Evolutionary conservation across 371 early-diverging fungal species (phyloP).

Genomic region (Phascolomyces articulosus): DNA sequence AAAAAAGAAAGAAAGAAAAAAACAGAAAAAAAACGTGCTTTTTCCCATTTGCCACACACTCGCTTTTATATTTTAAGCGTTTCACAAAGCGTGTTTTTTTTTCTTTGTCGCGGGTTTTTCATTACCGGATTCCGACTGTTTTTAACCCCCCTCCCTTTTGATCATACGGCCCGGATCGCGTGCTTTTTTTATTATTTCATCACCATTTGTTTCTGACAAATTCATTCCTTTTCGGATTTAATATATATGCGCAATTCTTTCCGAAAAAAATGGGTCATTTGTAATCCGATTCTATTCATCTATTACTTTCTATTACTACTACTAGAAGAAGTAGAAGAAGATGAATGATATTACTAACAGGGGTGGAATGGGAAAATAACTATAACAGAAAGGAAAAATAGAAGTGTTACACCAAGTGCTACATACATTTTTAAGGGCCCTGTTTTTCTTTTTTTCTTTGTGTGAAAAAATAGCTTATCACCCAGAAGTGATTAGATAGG

Average conservation of each 20-base stretch:
- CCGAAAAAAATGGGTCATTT: no score
- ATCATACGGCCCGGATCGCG: constrained; percentile 4
- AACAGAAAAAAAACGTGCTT: neutral
- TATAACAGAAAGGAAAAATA: neutral
- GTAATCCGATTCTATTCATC: no score
- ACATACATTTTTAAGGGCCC: no score
- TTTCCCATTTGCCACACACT: neutral
- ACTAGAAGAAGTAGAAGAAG: no score
- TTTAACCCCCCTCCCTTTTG: neutral
- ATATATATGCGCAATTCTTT: neutral
- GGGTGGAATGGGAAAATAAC: neutral
- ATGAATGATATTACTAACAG: no score
- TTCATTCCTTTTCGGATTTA: neutral
- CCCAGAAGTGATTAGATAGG: no score
- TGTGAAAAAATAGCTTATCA: no score
- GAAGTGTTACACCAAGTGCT: neutral
- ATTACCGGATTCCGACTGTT: constrained; percentile 1
- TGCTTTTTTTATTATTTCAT: neutral
- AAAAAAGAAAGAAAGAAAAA: neutral
- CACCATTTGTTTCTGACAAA: neutral
- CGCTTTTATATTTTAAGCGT: neutral
- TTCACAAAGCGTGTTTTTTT: neutral
- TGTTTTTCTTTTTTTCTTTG: no score
- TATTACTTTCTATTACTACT: no score
- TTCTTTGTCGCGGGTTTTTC: constrained; percentile 5